These are phyloP conservation scores for Fusarium transvaalense DNA, from an alignment of 2,329 filamentous ascomycete species.

Conservation along the genomic window DNA sequence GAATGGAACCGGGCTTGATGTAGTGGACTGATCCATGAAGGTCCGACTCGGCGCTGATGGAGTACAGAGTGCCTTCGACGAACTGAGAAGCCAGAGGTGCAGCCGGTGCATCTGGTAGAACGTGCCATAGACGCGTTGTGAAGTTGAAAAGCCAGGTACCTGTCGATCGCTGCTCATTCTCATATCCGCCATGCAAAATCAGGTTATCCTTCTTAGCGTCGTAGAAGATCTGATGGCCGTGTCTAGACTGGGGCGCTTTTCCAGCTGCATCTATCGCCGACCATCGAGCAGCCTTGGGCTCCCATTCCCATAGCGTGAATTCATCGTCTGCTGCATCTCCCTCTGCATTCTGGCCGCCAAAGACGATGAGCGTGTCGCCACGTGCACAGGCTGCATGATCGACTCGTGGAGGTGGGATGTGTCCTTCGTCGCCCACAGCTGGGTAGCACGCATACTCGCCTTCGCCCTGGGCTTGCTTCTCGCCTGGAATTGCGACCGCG, in stretches of 20 bases:
- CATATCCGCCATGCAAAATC: conserved; percentile 32
- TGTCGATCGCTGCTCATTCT: not conserved
- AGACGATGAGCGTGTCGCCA: conserved; percentile 25
- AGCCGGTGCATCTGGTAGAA: conserved; percentile 22
- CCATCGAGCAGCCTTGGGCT: conserved; percentile 22
- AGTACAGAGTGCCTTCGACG: conserved; percentile 33
- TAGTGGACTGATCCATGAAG: conserved; percentile 34
- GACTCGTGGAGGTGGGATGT: conserved; percentile 8
- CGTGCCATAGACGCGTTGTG: conserved; percentile 21
- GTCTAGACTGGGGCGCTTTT: conserved; percentile 12
- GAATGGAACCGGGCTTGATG: conserved; percentile 14
- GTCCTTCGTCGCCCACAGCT: conserved; percentile 22
- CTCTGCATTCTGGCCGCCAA: conserved; percentile 25
- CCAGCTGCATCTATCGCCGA: conserved; percentile 20
- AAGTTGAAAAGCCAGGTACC: conserved; percentile 42
- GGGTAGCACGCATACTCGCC: conserved; percentile 41
- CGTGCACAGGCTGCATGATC: conserved; percentile 35
- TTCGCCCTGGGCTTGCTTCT: not conserved
- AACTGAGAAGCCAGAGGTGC: conserved; percentile 25
- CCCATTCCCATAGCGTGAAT: conserved; percentile 37
- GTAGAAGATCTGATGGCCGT: conserved; percentile 34
- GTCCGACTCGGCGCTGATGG: conserved; percentile 32
- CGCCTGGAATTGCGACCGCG: conserved; percentile 15
- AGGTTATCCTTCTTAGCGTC: conserved; percentile 26
- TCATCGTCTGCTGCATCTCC: conserved; percentile 21